Evolutionary conservation across 2,329 filamentous ascomycete species (phyloP), one percentile per base, ranked within the genome.

Genomic region (Colletotrichum graminicola): DNA sequence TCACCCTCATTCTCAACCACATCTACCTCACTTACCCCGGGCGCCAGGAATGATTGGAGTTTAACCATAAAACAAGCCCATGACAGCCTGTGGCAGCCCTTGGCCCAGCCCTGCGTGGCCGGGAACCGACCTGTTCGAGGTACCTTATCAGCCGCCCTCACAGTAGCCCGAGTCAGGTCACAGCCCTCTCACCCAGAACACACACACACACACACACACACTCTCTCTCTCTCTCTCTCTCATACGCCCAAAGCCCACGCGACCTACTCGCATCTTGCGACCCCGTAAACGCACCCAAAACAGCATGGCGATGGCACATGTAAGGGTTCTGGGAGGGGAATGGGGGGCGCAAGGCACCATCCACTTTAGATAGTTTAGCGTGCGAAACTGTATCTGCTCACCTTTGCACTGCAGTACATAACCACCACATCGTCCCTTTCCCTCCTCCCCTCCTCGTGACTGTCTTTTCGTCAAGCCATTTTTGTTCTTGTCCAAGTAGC

Each of bases 331-430:
- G 16, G 12, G 16, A 16, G 18, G 8, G 16, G 49, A 52, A 45
- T 10, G 7, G 29, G 29, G 29, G 14, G 51, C 39, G 39, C 41
- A 43, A 43, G 29, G 10, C 29, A 54, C 23, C 14, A 7, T 18
- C 23, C 4, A 29, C 1, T 36, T 10, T 29, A 29, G 1, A 3
- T 26, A 26, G 47, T 16, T 16, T 26, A 51, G n/a, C 14, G 12
- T 14, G 32, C 12, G 52, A 59, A 52, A 52, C 59, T 64, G 59
- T 63, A 68, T 54, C 54, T n/a, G 36, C 43, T n/a, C 39, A 34
- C 66, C 49, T 54, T 45, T 45, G 39, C 43, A 39, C 36, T 45
- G 39, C 43, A 39, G 45, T 71, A 71, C 68, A 71, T 62, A 67
- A 71, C 51, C 63, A 16, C 59, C 32, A n/a, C 16, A 14, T 62